These are phyloP conservation scores for Curvularia sp. DNA, from an alignment of 2,329 filamentous ascomycete species.

Conservation along the genomic window DNA sequence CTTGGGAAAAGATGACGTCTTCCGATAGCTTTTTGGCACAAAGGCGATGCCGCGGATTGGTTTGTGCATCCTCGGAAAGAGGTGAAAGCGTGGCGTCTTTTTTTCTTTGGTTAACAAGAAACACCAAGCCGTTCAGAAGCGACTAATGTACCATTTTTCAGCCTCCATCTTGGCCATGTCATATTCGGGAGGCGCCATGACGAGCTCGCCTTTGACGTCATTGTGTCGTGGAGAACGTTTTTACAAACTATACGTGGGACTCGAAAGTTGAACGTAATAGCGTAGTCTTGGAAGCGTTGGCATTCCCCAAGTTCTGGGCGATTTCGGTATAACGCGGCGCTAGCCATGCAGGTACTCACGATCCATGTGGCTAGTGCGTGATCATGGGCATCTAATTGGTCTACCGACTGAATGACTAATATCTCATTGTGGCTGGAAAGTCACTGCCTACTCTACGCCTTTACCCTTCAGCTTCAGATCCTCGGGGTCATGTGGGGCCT, in stretches of 20 bases:
- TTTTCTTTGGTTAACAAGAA: background rate
- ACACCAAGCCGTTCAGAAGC: conserved; percentile 17
- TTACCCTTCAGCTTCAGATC: conserved; percentile 43
- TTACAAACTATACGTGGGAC: background rate
- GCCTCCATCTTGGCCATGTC: conserved; percentile 25
- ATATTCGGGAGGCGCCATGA: conserved; percentile 26
- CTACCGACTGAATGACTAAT: background rate
- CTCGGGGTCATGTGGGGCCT: conserved; percentile 32
- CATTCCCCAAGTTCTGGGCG: conserved; percentile 23
- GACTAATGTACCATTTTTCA: conserved; percentile 19
- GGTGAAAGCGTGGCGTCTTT: background rate
- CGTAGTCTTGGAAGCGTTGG: conserved; percentile 23
- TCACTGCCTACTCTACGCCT: conserved; percentile 33
- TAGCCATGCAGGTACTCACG: conserved; percentile 18
- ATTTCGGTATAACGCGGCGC: conserved; percentile 10
- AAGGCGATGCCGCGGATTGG: conserved; percentile 21
- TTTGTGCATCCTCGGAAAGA: conserved; percentile 20
- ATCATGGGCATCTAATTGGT: conserved; percentile 6
- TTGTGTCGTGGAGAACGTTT: conserved; percentile 8
- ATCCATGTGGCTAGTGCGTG: conserved; percentile 16
- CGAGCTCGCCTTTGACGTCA: conserved; percentile 17
- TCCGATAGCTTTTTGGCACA: conserved; percentile 11
- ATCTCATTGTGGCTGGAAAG: conserved; percentile 4
- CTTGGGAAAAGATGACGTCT: conserved; percentile 11
- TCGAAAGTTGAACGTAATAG: conserved; percentile 31